phyloP scores from a whole-genome alignment of 768 basidiomycete genomes.

The Coprinopsis cinerea region DNA sequence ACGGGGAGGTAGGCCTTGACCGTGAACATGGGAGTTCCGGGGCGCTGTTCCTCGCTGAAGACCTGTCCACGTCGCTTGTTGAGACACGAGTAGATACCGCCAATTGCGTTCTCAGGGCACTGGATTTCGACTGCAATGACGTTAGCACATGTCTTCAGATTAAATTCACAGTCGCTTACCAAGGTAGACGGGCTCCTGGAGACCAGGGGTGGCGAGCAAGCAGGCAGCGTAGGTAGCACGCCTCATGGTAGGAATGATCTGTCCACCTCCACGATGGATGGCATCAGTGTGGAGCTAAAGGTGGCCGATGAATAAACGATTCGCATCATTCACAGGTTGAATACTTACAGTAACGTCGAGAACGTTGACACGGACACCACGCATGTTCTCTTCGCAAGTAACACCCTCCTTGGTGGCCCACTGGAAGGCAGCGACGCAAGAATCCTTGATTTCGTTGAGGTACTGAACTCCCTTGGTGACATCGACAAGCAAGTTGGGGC shows the following conservation, averaged over 20 bases:
- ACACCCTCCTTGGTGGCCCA: slow-evolving; percentile 99
- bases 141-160: neutral
- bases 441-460: slow-evolving; percentile 99
- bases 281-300: slow-evolving; percentile 96
- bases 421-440: slow-evolving; percentile 97
- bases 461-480: slow-evolving; percentile 99
- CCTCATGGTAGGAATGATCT: slow-evolving; percentile 95
- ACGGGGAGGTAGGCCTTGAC: slow-evolving; percentile 96
- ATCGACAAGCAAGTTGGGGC: slow-evolving; percentile 95
- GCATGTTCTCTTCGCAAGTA: slow-evolving; percentile 96
- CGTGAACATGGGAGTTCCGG: slow-evolving; percentile 98
- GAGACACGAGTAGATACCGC: slow-evolving; percentile 90
- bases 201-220: slow-evolving; percentile 81
- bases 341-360: slow-evolving; percentile 84
- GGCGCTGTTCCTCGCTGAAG: slow-evolving; percentile 94
- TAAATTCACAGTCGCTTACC: slow-evolving; percentile 36
- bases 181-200: slow-evolving; percentile 96
- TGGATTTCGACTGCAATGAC: slow-evolving; percentile 80
- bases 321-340: neutral
- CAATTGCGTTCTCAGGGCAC: slow-evolving; percentile 95
- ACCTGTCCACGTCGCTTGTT: slow-evolving; percentile 99
- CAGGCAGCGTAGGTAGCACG: slow-evolving; percentile 96
- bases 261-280: slow-evolving; percentile 98
- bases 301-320: too few relatives aligned
- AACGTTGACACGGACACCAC: slow-evolving; percentile 94